Base-by-base conservation (phyloP, 495 filamentous ascomycete species). In the Penicillium nucicola region DNA sequence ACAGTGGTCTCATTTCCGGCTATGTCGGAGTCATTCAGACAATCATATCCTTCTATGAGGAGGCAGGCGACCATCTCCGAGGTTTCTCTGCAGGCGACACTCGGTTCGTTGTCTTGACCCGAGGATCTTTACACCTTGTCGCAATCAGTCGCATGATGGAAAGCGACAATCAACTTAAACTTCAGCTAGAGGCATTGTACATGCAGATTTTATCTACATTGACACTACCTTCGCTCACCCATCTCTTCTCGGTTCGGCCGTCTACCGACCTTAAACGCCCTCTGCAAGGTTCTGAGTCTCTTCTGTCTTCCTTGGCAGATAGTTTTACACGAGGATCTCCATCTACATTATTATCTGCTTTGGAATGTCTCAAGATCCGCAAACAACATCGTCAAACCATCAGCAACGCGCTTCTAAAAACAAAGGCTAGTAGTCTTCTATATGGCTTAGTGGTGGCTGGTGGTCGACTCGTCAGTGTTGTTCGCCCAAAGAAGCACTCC, bases 21-120 rank as follows among this genome's bases (percentile, higher is more conserved):
- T 96, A 92, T 60, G 91, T 96, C 70, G 95, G 95, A n/a, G 84
- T 97, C 13, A 86, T 96, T 7, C 95, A 97, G 56, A 97, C 95
- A 42, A 92, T 97, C 60, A 95, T 99, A 44, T 96, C 95, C 4
- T 97, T 96, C 71, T 97, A 95, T 60, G 84, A 96, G 62, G 83
- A 84, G 15, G 78, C 83, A 17, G 77, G 86, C 19, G 87, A 95
- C 61, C 82, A 76, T 5, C 70, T 99, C 5, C 80, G 81, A 37
- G 84, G 86, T 11, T 97, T 99, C 62, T 87, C 84, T 4, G 90
- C 95, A 28, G 90, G 86, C 17, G 83, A 84, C 42, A 83, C 86
- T 12, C 84, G 86, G 48, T 97, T 98, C 60, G 89, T 93, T 19
- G 78, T 98, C 47, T 68, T 85, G 42, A 87, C 86, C 23, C 84